A percentile compares a stretch with the other conserved stretches of the same genome.
These are phyloP conservation scores for Carpinus fangiana DNA, from an alignment of 306 rosid genomes.

Conservation along the genomic window DNA sequence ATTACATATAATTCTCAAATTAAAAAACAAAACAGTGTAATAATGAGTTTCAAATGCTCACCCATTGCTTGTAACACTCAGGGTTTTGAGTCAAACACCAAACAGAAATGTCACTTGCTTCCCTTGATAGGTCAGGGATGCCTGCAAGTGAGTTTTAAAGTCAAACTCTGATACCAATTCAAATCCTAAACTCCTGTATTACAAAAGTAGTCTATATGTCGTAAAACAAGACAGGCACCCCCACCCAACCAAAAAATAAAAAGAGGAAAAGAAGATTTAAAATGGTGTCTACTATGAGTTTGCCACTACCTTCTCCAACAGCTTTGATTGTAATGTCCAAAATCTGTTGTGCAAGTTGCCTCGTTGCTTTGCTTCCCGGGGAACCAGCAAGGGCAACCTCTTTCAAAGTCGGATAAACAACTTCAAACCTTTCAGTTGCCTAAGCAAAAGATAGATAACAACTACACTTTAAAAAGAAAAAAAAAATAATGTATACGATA, in stretches of 20 bases:
- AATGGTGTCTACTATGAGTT: constrained; percentile 1
- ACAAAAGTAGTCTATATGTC: background rate
- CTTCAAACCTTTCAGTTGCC: constrained; percentile 51
- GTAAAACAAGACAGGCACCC: background rate
- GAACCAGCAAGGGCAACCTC: constrained; percentile 50
- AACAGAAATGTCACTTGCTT: constrained; percentile 43
- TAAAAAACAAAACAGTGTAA: background rate
- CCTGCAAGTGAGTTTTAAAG: constrained; percentile 35
- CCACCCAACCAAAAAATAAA: background rate
- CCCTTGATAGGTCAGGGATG: constrained; percentile 43
- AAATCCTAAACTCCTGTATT: background rate
- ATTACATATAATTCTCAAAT: background rate
- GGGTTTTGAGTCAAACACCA: constrained; percentile 58
- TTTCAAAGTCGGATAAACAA: constrained; percentile 43
- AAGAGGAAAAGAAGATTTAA: background rate
- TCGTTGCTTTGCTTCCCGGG: constrained; percentile 48
- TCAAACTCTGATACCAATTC: constrained; percentile 11
- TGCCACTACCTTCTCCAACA: constrained; percentile 44
- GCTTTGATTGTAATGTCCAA: constrained; percentile 38
- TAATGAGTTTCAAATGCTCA: constrained; percentile 23
- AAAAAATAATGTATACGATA: constrained; percentile 13
- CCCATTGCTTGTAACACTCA: constrained; percentile 56
- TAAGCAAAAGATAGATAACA: constrained; percentile 19
- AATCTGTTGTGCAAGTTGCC: constrained; percentile 46
- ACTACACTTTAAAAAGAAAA: background rate